Base-by-base conservation (phyloP, 1,139 yeast species). In the Scheffersomyces segobiensis region DNA sequence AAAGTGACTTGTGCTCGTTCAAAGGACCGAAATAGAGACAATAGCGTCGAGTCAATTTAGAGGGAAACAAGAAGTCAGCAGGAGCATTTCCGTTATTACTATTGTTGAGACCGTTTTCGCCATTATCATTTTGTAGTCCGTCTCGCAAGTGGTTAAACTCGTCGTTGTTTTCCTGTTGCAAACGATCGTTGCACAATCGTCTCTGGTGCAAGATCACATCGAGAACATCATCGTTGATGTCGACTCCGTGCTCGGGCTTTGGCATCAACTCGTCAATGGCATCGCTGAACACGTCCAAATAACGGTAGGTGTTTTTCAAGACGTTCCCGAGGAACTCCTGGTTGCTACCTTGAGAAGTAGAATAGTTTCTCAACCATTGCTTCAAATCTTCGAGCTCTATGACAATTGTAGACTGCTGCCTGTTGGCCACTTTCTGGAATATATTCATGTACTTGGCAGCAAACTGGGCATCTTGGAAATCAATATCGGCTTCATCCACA, bases 191-290 rank as follows among this genome's bases (percentile, higher is more conserved):
- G 67, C 97, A 84, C 71, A 91, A 83, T 67, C 84, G 87, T 71
- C 99, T 85, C 77, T 95, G 98, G 68, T 91, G 93, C 64, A 93
- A 81, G 60, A 96, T 92, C 59, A 95, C 97, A 70, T 96, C 99
- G 66, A 96, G 78, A 12, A 95, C 98, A 65, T 92, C 97, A 71
- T 93, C 98, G 65, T 87, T 87, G 72, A 90, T 91, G 54, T 88
- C 79, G 56, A 93, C 80, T 63, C 91, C 95, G 57, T 80, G 82
- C 3, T 96, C 88, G 22, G 98, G 92, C 60, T 81, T 81, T 0
- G 99, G 99, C 86, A 95, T 85, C 58, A 91, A 75, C 57, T 86
- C 87, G 74, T 96, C 99, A 54, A 91, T 85, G 10, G 87, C 88
- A 53, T 80, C 78, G 57, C 92, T 83, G 70, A 95, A 90, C 48